Base-by-base conservation (phyloP, 2,329 filamentous ascomycete genomes). In the Fusarium citri region DNA sequence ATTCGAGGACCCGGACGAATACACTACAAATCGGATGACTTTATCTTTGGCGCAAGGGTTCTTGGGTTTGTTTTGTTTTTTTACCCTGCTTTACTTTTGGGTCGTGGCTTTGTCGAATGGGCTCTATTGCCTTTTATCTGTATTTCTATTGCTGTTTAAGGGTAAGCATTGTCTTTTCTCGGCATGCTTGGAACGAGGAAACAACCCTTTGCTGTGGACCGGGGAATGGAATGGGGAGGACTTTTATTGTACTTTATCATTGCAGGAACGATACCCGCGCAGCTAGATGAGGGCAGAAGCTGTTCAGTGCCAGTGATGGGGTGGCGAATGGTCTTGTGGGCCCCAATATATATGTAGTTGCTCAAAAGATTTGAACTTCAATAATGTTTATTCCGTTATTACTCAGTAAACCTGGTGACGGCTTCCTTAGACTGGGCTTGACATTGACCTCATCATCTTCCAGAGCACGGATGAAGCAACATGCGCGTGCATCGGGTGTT, bases 181-280 rank as follows among this genome's bases (percentile, higher is more conserved):
- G 58, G 70, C 60, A 59, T 61, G 48, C 46, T 63, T 64, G 67
- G 59, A 26, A 37, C 45, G 64, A 57, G n/a, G 47, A 34, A 56
- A 40, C 46, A 41, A 48, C 48, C 51, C 25, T 20, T 42, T 26
- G 34, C 22, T 23, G 31, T 25, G 45, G 50, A 31, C 25, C 48
- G 47, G 55, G 64, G 43, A 53, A 56, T 20, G 59, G 28, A 64
- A 64, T 37, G 40, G 22, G n/a, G 26, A 61, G 60, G 55, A 62
- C 46, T 72, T 69, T 65, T 76, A 64, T 72, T 76, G 65, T 76
- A 74, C 66, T 74, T 76, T 74, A 64, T 61, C 66, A 73, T 72
- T 72, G 64, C 63, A 72, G 68, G 61, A 74, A 74, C 71, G 74
- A 76, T 76, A 76, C 74, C 74, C 74, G 66, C 66, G 68, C 69